Evolutionary conservation across 202 grass and related monocot genomes (phyloP).

Genomic region (Cymbopogon flexuosus): DNA sequence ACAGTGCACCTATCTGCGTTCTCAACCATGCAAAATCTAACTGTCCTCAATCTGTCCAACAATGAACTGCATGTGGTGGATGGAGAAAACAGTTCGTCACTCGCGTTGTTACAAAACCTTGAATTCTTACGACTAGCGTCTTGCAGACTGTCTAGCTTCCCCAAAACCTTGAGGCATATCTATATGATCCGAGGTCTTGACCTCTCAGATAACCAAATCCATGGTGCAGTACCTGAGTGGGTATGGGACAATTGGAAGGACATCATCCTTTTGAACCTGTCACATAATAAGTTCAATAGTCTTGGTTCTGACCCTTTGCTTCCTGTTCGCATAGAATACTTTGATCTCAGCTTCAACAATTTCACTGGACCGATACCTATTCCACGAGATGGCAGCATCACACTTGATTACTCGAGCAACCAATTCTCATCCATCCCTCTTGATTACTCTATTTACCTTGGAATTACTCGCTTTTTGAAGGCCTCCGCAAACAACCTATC

Average conservation of each 20-base stretch:
- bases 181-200: conserved; percentile 12
- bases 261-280: conserved; percentile 32
- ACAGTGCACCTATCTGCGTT: conserved; percentile 13
- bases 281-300: conserved; percentile 37
- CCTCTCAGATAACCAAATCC: conserved; percentile 51
- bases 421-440: background rate
- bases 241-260: conserved; percentile 12
- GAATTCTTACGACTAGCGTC: conserved; percentile 23
- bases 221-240: conserved; percentile 33
- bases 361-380: conserved; percentile 33
- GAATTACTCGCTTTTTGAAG: accelerated
- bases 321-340: background rate
- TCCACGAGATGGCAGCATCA: background rate
- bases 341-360: conserved; percentile 48
- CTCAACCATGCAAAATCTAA: conserved; percentile 28
- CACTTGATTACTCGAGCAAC: background rate
- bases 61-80: conserved; percentile 31
- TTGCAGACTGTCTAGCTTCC: conserved; percentile 40
- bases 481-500: background rate
- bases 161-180: conserved; percentile 33
- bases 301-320: conserved; percentile 20
- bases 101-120: conserved; percentile 3
- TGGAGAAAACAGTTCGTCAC: background rate
- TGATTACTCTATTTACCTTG: background rate
- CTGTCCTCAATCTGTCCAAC: conserved; percentile 36